These are phyloP conservation scores for Aureobasidium pullulans DNA, from an alignment of 2,329 filamentous ascomycete species.

Conservation along the genomic window DNA sequence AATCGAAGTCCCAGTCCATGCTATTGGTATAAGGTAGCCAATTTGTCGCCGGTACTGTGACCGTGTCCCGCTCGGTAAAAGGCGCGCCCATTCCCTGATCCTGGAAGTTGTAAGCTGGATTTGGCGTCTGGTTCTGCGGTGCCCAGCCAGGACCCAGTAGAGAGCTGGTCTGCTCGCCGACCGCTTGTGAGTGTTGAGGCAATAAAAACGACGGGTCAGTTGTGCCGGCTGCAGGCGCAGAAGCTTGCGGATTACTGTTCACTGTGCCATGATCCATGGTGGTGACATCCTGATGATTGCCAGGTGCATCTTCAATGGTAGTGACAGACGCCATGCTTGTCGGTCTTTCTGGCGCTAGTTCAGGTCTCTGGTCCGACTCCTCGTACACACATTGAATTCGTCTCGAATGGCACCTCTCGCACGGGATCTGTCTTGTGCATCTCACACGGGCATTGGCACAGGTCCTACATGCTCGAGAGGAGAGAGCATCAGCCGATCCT, in stretches of 20 bases:
- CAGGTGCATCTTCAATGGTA: background rate
- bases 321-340: background rate
- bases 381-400: background rate
- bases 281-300: background rate
- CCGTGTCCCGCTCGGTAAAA: background rate
- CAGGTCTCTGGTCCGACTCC: background rate
- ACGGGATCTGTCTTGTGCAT: slow-evolving; percentile 3
- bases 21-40: slow-evolving; percentile 2
- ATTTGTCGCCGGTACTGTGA: slow-evolving; percentile 2
- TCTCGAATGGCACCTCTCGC: background rate
- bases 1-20: slow-evolving; percentile 5
- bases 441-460: slow-evolving; percentile 5
- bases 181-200: background rate
- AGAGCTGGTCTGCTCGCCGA: background rate
- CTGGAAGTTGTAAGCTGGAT: background rate
- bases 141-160: background rate
- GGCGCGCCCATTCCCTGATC: background rate
- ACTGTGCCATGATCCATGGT: background rate
- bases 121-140: background rate
- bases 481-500: background rate
- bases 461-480: background rate
- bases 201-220: background rate
- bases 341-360: background rate
- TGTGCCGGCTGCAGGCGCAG: background rate
- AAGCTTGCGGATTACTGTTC: background rate